Evolutionary conservation across 805 yeast species (phyloP).

Genomic region (Nakazawaea sp.): DNA sequence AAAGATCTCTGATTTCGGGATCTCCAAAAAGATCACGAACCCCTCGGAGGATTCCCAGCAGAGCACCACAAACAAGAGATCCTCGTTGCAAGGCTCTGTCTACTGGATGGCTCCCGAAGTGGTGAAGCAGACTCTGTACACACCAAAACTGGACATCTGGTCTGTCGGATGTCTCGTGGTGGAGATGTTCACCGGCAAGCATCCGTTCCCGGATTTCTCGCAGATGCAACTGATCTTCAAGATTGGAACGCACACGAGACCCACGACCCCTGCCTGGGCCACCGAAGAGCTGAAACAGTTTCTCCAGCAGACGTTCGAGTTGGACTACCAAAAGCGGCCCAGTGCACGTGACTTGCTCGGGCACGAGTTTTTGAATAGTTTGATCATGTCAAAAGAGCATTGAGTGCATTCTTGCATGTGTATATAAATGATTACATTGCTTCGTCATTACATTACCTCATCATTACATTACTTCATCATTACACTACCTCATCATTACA

Average conservation of each 20-base stretch:
- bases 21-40: conserved; percentile 42
- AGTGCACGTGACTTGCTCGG: conserved; percentile 61
- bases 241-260: conserved; percentile 80
- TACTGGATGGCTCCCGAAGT: conserved; percentile 99
- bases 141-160: conserved; percentile 95
- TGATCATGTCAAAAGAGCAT: conserved; percentile 28
- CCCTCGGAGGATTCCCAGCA: conserved; percentile 7
- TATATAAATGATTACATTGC: too few relatives aligned
- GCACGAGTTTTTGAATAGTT: conserved; percentile 53
- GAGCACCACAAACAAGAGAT: conserved; percentile 44
- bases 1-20: conserved; percentile 61
- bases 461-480: too few relatives aligned
- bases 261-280: conserved; percentile 71
- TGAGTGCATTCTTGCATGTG: too few relatives aligned
- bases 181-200: conserved; percentile 94
- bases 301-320: conserved; percentile 57
- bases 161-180: conserved; percentile 90
- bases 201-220: conserved; percentile 90
- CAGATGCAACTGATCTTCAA: conserved; percentile 97
- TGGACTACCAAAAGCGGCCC: conserved; percentile 70
- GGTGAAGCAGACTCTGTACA: conserved; percentile 86
- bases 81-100: conserved; percentile 88
- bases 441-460: too few relatives aligned
- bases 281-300: conserved; percentile 66
- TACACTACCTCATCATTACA: too few relatives aligned